Evolutionary conservation across 1,284 basidiomycete species (phyloP).

Genomic region (Malassezia dermatis): DNA sequence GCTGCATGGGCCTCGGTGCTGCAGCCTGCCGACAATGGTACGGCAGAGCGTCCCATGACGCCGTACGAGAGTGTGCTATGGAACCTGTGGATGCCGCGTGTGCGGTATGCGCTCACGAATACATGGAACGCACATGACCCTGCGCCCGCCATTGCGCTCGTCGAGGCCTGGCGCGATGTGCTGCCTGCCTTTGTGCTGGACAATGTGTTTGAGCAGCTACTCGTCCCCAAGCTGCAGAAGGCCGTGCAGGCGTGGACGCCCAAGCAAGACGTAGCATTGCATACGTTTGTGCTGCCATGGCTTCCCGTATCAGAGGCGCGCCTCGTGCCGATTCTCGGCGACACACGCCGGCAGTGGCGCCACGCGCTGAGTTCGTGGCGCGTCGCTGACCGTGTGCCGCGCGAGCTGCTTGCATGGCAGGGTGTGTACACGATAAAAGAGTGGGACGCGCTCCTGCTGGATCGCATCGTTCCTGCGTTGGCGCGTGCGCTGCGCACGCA

Average conservation of each 20-base stretch:
- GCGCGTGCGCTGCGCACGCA: conserved; percentile 67
- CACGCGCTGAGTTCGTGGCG: conserved; percentile 67
- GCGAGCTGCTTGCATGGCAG: conserved; percentile 25
- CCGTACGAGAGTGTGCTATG: conserved; percentile 88
- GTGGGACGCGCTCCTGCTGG: conserved; percentile 64
- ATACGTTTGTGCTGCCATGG: conserved; percentile 88
- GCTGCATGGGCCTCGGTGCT: conserved; percentile 48
- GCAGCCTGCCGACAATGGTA: background rate
- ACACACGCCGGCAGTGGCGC: conserved; percentile 74
- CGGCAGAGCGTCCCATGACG: conserved; percentile 59
- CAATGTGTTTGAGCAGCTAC: conserved; percentile 87
- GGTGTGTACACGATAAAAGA: conserved; percentile 15
- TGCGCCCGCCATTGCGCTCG: conserved; percentile 65
- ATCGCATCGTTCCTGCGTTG: conserved; percentile 80
- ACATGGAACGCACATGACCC: conserved; percentile 73
- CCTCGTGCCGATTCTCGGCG: conserved; percentile 67
- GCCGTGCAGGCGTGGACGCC: conserved; percentile 63
- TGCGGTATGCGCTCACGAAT: conserved; percentile 69
- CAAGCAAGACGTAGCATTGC: conserved; percentile 51
- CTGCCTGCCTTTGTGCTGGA: conserved; percentile 83
- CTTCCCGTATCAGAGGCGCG: conserved; percentile 68
- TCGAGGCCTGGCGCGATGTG: conserved; percentile 76
- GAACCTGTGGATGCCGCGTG: conserved; percentile 84
- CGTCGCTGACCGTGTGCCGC: conserved; percentile 13
- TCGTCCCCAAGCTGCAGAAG: conserved; percentile 77